Evolutionary conservation across 2,329 filamentous ascomycete species (phyloP).

Genomic region (Aspergillus intermedius): DNA sequence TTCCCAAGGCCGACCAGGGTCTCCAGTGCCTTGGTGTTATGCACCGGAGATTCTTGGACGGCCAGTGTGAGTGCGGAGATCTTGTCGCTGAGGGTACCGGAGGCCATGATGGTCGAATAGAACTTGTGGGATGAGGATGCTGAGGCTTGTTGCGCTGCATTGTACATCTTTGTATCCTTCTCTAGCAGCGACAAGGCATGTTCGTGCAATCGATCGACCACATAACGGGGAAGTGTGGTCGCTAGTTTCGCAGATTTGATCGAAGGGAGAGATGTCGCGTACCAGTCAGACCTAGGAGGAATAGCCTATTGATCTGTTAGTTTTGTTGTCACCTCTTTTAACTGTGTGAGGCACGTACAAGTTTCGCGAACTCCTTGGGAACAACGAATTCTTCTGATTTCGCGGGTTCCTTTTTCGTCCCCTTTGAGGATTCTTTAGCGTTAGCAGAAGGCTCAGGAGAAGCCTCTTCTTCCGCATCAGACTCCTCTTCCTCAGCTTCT

Average conservation of each 20-base stretch:
- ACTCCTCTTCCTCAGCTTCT: constrained; percentile 24
- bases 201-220: constrained; percentile 52
- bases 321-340: too few relatives aligned
- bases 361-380: constrained; percentile 31
- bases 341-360: constrained; percentile 5
- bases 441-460: constrained; percentile 14
- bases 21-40: constrained; percentile 85
- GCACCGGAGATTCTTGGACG: constrained; percentile 90
- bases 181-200: constrained; percentile 71
- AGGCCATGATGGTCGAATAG: constrained; percentile 92
- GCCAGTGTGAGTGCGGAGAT: constrained; percentile 90
- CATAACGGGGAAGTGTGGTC: constrained; percentile 43
- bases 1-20: constrained; percentile 73
- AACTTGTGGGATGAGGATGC: constrained; percentile 90
- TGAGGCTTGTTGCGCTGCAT: constrained; percentile 61
- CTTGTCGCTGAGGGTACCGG: constrained; percentile 93
- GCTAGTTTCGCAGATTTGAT: constrained; percentile 45
- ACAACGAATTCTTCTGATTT: constrained; percentile 17
- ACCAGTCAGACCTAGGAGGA: constrained; percentile 62
- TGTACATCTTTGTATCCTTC: constrained; percentile 69
- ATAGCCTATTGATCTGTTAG: constrained; percentile 41
- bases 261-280: constrained; percentile 51
- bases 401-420: constrained; percentile 12
- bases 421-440: constrained; percentile 16
- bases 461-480: constrained; percentile 24